These are phyloP conservation scores for Micromonas pusilla DNA, from an alignment of 139 green algal species.

Conservation along the genomic window DNA sequence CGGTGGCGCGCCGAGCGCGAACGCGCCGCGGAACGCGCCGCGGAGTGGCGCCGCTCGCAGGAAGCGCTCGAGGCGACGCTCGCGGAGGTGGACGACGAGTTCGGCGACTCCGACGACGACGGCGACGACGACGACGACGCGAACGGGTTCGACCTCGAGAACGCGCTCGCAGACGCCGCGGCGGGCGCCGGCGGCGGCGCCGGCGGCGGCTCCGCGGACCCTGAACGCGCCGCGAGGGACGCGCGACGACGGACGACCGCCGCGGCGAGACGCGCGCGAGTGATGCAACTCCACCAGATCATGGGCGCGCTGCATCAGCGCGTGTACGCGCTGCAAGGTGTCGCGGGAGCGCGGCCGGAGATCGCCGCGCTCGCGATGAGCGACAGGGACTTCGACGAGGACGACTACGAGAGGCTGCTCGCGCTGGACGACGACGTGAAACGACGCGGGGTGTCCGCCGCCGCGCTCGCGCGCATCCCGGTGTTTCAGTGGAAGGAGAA, in stretches of 20 bases:
- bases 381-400: background rate
- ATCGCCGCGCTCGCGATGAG: background rate
- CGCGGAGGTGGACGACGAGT: background rate
- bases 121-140: background rate
- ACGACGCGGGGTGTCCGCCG: background rate
- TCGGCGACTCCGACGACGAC: background rate
- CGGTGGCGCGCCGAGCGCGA: background rate
- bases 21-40: no score
- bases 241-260: no score
- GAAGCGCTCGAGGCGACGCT: background rate
- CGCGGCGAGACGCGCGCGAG: no score
- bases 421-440: background rate
- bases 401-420: background rate
- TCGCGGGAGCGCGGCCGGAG: background rate
- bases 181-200: no score
- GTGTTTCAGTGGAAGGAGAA: background rate
- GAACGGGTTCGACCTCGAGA: background rate
- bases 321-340: background rate
- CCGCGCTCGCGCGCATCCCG: background rate
- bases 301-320: background rate
- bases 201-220: background rate
- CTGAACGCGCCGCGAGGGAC: background rate
- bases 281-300: background rate
- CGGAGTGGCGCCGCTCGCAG: background rate
- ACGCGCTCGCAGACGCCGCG: background rate